These are phyloP conservation scores for Firmiana major DNA, from an alignment of 345 rosid species.

Conservation along the genomic window DNA sequence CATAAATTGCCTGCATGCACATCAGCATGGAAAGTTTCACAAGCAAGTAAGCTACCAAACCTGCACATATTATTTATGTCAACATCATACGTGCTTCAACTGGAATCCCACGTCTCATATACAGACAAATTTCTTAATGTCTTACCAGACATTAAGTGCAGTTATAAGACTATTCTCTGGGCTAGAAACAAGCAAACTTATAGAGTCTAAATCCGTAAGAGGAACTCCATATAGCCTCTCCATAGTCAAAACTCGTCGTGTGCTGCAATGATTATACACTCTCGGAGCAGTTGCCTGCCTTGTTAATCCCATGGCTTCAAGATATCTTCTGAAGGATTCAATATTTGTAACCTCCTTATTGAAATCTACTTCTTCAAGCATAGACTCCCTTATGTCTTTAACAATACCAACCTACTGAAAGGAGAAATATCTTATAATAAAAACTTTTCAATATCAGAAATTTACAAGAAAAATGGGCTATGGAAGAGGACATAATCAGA, in stretches of 20 bases:
- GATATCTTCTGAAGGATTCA: slow-evolving; percentile 75
- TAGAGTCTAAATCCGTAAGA: slow-evolving; percentile 89
- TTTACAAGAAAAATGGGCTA: background rate
- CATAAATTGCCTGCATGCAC: slow-evolving; percentile 97
- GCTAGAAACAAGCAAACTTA: slow-evolving; percentile 79
- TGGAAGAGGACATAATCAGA: background rate
- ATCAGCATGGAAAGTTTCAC: slow-evolving; percentile 97
- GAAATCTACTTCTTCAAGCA: slow-evolving; percentile 99
- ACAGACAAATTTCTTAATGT: slow-evolving; percentile 4
- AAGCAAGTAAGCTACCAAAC: slow-evolving; percentile 96
- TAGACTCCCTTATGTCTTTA: slow-evolving; percentile 84
- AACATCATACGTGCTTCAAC: background rate
- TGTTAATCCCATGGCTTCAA: slow-evolving; percentile 80
- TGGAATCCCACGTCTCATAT: background rate
- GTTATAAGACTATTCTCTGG: slow-evolving; percentile 91
- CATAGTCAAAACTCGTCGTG: slow-evolving; percentile 79
- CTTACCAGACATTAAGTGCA: slow-evolving; percentile 94
- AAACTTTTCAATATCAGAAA: slow-evolving; percentile 4
- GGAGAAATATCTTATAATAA: slow-evolving; percentile 16
- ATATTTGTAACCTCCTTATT: slow-evolving; percentile 81
- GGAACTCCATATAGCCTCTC: slow-evolving; percentile 98
- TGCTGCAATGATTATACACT: slow-evolving; percentile 84
- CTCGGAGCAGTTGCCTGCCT: slow-evolving; percentile 93
- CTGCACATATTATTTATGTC: slow-evolving; percentile 32
- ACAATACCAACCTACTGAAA: slow-evolving; percentile 72